Base-by-base conservation (phyloP, 495 filamentous ascomycete genomes). In the Penicillium psychrofluorescens region DNA sequence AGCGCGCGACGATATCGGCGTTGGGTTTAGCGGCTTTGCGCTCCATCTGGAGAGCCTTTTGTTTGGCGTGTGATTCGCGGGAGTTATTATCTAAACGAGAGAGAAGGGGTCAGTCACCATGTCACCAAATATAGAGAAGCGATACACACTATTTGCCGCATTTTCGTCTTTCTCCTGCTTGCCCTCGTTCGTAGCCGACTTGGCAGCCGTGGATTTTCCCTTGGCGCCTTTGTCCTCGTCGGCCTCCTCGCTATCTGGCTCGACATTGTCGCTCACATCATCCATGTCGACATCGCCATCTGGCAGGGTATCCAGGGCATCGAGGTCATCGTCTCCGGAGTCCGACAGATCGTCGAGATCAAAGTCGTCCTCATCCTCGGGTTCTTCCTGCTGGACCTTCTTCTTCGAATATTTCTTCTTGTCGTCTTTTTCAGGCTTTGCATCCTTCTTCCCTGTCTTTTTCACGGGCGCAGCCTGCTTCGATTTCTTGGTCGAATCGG, bases 11-110 rank as follows among this genome's bases (percentile, higher is more conserved):
- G 43, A 81, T 79, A 54, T 95, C 88, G 48, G 91, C 88, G 44
- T 95, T 81, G 7, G 94, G 94, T 62, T 95, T 96, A 16, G 84
- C 81, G 28, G 85, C 81, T 74, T 91, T 97, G 53, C 94, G 86
- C 59, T 96, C 90, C 57, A 83, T 83, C 33, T 78, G 81, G 30
- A 95, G 75, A 43, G 82, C 85, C 56, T 89, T 95, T 63, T 99
- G 94, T 63, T 95, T 95, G 16, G 80, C 79, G 59, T 97, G 92
- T 11, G 88, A 79, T 71, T 96, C 91, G 55, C 80, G 81, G 3
- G 91, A 95, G 11, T 45, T 40, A 42, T 54, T 59, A 45, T 55
- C 53, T 60, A 45, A 10, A 48, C 3, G 30, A 41, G 28, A 22
- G 30, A 36, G 39, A 14, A 44, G 13, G 8, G 39, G 45, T 58